A percentile compares a stretch with the other conserved stretches of the same genome.
phyloP scores from a whole-genome alignment of 768 basidiomycete species.

The Serendipita vermifera region DNA sequence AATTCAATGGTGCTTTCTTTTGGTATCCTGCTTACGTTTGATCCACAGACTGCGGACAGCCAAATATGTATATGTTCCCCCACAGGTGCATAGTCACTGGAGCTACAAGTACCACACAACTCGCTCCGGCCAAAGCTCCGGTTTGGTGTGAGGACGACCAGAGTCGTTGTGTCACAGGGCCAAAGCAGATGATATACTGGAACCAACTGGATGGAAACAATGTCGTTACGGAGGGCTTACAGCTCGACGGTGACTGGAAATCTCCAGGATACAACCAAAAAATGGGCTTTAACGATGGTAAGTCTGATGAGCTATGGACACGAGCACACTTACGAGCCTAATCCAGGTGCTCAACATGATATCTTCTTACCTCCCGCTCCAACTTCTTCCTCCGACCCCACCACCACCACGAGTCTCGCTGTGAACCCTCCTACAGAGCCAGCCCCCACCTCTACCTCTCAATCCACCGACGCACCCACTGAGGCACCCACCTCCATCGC shows the following conservation, averaged over 20 bases:
- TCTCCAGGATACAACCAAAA: slow-evolving; percentile 13
- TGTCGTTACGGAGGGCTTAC: not conserved
- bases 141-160: slow-evolving; percentile 13
- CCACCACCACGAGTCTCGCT: too few relatives aligned
- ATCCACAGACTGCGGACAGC: slow-evolving; percentile 11
- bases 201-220: slow-evolving; percentile 14
- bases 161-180: slow-evolving; percentile 2
- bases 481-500: too few relatives aligned
- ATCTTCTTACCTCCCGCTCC: too few relatives aligned
- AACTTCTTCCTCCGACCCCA: too few relatives aligned
- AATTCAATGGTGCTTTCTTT: not conserved
- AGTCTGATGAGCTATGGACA: too few relatives aligned
- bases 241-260: slow-evolving; percentile 11
- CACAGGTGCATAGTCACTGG: slow-evolving; percentile 12
- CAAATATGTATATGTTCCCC: slow-evolving; percentile 14
- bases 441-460: too few relatives aligned
- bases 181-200: slow-evolving; percentile 14
- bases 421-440: too few relatives aligned
- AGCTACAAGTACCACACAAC: not conserved
- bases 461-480: too few relatives aligned
- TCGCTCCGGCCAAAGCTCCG: slow-evolving; percentile 10
- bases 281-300: slow-evolving; percentile 10
- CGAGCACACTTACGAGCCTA: too few relatives aligned
- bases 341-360: slow-evolving; percentile 5
- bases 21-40: too few relatives aligned